Base-by-base conservation (phyloP, 495 filamentous ascomycete species). In the Trichoderma asperelloides region DNA sequence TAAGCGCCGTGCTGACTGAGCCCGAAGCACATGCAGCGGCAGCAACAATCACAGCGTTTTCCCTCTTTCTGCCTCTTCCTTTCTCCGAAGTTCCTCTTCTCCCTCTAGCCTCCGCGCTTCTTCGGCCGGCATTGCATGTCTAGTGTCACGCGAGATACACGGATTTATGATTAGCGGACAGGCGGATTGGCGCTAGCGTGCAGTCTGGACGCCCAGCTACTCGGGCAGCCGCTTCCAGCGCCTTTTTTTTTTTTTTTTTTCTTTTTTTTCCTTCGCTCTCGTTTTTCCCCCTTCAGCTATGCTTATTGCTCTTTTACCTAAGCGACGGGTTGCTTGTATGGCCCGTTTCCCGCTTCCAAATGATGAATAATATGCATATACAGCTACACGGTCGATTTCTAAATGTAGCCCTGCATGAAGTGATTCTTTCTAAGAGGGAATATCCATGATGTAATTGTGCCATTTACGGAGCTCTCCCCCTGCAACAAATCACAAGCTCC, bases 291-390 rank as follows among this genome's bases (percentile, higher is more conserved):
- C n/a, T n/a, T n/a, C 33, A 37, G 33, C 33, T 37, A 37, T 37
- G 33, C 6, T 37, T 37, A 37, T 37, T 37, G 33, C 33, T 2
- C 33, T 7, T 37, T 37, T 7, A 37, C 33, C 33, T 8, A 37
- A 37, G 33, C 33, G 9, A 15, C 43, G n/a, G 43, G n/a, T 47
- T n/a, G 43, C 33, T 37, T 47, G 15, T 15, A 47, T 5, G 43
- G 8, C 43, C n/a, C 43, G n/a, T 47, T n/a, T 47, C 43, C 47
- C 47, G 47, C 18, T 51, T 51, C 47, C 47, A 18, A 51, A 51
- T 51, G 47, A 51, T 51, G 47, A 51, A 51, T 51, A 51, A 51
- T 13, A 47, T 47, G 43, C 43, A 47, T 47, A 47, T n/a, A n/a
- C 43, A 15, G 43, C 15, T 47, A n/a, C 5, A 47, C n/a, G 15